Evolutionary conservation across 2,329 filamentous ascomycete genomes (phyloP).

Genomic region (Penicillium sp.): DNA sequence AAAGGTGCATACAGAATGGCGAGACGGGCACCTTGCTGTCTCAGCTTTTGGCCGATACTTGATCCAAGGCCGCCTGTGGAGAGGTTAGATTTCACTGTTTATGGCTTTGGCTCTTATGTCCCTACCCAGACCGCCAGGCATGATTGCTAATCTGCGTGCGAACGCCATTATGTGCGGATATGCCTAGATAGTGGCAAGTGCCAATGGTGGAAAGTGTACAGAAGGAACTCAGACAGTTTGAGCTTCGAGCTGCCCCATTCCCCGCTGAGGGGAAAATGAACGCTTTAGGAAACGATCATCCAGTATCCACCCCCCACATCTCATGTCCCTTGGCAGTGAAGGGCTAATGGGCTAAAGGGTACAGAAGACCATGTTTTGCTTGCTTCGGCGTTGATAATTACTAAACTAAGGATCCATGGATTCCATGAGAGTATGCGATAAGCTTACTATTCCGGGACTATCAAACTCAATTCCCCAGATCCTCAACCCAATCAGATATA

Average conservation of each 20-base stretch:
- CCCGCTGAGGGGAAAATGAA: not conserved
- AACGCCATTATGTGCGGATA: constrained; percentile 31
- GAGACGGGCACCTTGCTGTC: constrained; percentile 43
- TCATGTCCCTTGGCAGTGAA: not conserved
- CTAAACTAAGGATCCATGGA: not conserved
- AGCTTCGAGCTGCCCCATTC: not conserved
- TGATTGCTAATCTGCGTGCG: constrained; percentile 43
- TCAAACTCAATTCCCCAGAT: no score
- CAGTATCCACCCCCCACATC: not conserved
- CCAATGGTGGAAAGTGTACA: not conserved
- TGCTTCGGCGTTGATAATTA: not conserved
- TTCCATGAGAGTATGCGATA: not conserved
- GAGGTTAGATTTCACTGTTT: constrained; percentile 13
- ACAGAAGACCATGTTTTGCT: not conserved
- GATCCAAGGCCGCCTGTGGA: constrained; percentile 44
- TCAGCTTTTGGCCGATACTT: constrained; percentile 44
- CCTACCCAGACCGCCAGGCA: constrained; percentile 47
- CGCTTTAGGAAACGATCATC: constrained; percentile 4
- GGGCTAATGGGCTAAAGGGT: no score
- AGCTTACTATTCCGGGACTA: not conserved
- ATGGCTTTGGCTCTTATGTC: not conserved
- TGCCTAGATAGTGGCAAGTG: no score
- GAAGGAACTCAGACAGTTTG: not conserved
- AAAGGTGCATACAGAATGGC: constrained; percentile 52
- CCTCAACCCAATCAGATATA: not conserved